phyloP scores from a whole-genome alignment of 208 protist species.

The Angomonas deanei region DNA sequence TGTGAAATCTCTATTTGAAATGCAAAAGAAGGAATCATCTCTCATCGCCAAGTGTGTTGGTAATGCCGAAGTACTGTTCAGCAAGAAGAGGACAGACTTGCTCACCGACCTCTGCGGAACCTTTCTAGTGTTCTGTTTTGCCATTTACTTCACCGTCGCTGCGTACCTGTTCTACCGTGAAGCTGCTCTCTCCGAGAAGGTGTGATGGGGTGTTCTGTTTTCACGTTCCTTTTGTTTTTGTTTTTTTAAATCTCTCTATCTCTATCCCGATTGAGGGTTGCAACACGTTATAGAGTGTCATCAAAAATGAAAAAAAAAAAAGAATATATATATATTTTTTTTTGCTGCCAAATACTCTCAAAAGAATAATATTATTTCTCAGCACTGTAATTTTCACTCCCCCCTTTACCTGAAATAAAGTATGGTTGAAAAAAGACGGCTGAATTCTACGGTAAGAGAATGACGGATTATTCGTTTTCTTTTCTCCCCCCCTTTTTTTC shows the following conservation, averaged over 20 bases:
- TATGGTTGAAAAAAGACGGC: too few relatives aligned
- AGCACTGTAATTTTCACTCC: neutral
- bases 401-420: neutral
- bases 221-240: neutral
- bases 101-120: conserved; percentile 70
- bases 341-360: too few relatives aligned
- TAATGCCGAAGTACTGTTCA: conserved; percentile 61
- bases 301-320: too few relatives aligned
- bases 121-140: conserved; percentile 61
- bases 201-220: neutral
- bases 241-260: too few relatives aligned
- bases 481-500: neutral
- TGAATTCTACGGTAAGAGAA: too few relatives aligned
- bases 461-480: neutral
- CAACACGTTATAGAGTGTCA: too few relatives aligned
- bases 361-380: too few relatives aligned
- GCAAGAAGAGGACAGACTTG: conserved; percentile 34
- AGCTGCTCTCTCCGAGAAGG: conserved; percentile 15
- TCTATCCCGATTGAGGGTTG: too few relatives aligned
- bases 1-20: conserved; percentile 1
- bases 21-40: conserved; percentile 7
- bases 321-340: too few relatives aligned
- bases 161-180: conserved; percentile 79
- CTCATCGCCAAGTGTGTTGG: conserved; percentile 40
- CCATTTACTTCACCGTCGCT: conserved; percentile 73